Base-by-base conservation (phyloP, 2,329 filamentous ascomycete species). In the Penicillium corylophilum region DNA sequence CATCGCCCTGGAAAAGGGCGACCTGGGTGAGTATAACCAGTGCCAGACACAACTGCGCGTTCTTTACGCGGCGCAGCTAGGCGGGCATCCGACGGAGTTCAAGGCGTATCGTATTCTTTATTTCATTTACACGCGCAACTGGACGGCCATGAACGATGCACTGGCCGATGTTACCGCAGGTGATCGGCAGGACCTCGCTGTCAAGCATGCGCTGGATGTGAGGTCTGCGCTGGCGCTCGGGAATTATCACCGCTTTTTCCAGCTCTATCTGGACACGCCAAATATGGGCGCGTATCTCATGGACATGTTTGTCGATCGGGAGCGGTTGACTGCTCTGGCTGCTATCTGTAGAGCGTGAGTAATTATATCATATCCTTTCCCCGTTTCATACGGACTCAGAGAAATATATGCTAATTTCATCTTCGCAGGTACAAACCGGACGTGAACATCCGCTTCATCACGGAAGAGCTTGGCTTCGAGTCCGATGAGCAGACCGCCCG, bases 11-110 rank as follows among this genome's bases (percentile, higher is more conserved):
- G 93, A 99, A 76, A 96, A 95, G 82, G 91, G 89, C 77, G 94
- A 99, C 80, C 84, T 97, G 79, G 93, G 94, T 99, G 94, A 99
- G 94, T 99, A 99, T 94, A 99, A 99, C 80, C 94, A 99, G 82
- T 99, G 94, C 76, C 94, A 99, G 80, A 97, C 94, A 67, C 94
- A 99, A 78, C 81, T 99, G 70, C 90, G 90, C 74, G 90, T 88
- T 61, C 79, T 99, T 67, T 97, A 99, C 76, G 84, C 84, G 72
- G 84, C 90, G 77, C 88, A 89, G 62, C 79, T 96, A 71, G 90
- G 90, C 69, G 94, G 93, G 66, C 91, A 92, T 74, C 85, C 89
- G 69, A 86, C 89, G 77, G 94, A 99, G 76, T 99, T 99, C 78
- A 94, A 94, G 83, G 94, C 93, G 60, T 99, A 99, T 81, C 93